A percentile compares a stretch with the other conserved stretches of the same genome.
Evolutionary conservation across 164 flowering plant species (phyloP).

Genomic region (Macadamia tetraphylla): DNA sequence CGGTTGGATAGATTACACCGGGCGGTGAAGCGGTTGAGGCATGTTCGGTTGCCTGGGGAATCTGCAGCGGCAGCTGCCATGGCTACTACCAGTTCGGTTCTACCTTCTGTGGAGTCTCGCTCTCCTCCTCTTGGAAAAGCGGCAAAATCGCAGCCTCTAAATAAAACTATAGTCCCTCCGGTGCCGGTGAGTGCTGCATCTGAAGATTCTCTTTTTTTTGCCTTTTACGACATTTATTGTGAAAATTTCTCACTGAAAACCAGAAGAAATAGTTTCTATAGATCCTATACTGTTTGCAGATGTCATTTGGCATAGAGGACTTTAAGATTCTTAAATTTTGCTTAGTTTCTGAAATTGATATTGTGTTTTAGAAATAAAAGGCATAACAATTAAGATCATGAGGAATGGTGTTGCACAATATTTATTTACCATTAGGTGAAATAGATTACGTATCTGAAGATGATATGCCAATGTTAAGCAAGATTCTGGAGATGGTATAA

Average conservation of each 20-base stretch:
- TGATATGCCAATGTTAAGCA: not conserved
- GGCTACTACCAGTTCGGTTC: conserved; percentile 19
- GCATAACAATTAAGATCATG: not conserved
- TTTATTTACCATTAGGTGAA: not conserved
- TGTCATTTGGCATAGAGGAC: not conserved
- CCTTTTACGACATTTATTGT: not conserved
- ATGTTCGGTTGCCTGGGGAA: conserved; percentile 59
- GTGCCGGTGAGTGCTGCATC: conserved; percentile 41
- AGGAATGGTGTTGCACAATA: not conserved
- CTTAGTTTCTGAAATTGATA: no score
- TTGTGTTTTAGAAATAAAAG: not conserved
- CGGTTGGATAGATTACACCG: conserved; percentile 81
- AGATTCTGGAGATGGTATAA: no score
- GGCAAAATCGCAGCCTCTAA: conserved; percentile 30
- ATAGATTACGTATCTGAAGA: not conserved
- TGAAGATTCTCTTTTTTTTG: not conserved
- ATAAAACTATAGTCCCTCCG: conserved; percentile 27
- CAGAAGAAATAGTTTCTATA: not conserved
- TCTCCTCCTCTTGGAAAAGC: conserved; percentile 49
- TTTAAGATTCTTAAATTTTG: no score
- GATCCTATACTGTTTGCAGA: not conserved
- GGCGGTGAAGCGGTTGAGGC: conserved; percentile 83
- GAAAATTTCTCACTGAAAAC: not conserved
- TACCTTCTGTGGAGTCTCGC: conserved; percentile 28
- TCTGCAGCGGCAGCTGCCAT: conserved; percentile 32